Evolutionary conservation across 768 basidiomycete genomes (phyloP).

Genomic region (Boletus pseudo-olivaceus): DNA sequence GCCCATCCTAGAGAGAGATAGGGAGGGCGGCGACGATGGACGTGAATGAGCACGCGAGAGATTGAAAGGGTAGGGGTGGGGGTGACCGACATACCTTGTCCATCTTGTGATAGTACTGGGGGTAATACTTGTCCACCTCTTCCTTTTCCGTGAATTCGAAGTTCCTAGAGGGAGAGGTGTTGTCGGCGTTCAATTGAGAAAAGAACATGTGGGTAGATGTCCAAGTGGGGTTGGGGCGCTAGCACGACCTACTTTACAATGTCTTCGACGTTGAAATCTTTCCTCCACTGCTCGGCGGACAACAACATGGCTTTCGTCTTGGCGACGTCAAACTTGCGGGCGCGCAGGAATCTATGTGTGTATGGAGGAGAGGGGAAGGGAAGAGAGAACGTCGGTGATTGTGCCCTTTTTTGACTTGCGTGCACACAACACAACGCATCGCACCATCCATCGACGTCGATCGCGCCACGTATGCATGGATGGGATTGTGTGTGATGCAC

Average conservation of each 20-base stretch:
- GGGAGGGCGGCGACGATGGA: neutral
- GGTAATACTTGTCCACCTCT: constrained; percentile 88
- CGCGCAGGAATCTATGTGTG: constrained; percentile 73
- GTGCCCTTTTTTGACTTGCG: neutral
- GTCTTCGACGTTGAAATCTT: constrained; percentile 77
- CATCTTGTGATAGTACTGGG: constrained; percentile 93
- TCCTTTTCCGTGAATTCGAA: constrained; percentile 85
- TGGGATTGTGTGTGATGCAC: neutral
- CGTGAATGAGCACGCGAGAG: neutral
- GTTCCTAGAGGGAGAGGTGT: constrained; percentile 35
- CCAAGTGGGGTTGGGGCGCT: no score
- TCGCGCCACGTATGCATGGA: constrained; percentile 2
- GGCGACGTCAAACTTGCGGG: constrained; percentile 84
- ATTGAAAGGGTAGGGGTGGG: no score
- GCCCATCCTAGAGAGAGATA: constrained; percentile 65
- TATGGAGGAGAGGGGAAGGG: neutral
- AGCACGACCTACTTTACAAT: constrained; percentile 51
- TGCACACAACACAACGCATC: neutral
- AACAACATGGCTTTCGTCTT: constrained; percentile 84
- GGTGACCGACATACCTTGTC: constrained; percentile 63
- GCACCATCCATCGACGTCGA: constrained; percentile 14
- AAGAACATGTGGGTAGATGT: neutral
- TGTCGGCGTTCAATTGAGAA: no score
- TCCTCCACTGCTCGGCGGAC: constrained; percentile 84
- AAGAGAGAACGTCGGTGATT: neutral